phyloP scores from a whole-genome alignment of 371 early-diverging fungal genomes.

The Zychaea mexicana region DNA sequence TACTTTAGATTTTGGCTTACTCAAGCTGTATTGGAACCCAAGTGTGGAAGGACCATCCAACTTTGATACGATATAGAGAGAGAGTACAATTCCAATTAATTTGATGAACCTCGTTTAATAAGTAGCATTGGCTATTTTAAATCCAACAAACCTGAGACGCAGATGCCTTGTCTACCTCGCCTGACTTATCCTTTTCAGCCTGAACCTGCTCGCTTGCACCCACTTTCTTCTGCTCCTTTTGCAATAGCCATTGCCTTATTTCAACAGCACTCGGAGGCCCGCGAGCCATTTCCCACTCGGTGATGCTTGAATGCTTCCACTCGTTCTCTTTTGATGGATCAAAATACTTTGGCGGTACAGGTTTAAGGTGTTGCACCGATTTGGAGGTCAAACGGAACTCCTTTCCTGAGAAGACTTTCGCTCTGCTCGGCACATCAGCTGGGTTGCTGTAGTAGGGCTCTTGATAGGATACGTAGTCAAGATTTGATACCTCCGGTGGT shows the following conservation, averaged over 20 bases:
- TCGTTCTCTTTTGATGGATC: background rate
- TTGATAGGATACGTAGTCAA: slow-evolving; percentile 39
- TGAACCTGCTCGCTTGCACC: too few species aligned
- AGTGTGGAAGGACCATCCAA: slow-evolving; percentile 60
- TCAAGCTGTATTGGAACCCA: slow-evolving; percentile 63
- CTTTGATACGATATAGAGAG: too few species aligned
- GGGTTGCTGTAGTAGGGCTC: slow-evolving; percentile 69
- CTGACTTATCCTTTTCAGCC: background rate
- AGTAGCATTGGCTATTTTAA: too few species aligned
- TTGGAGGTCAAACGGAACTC: slow-evolving; percentile 50
- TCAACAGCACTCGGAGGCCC: slow-evolving; percentile 32
- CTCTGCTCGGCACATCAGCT: slow-evolving; percentile 50
- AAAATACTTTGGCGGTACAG: slow-evolving; percentile 6
- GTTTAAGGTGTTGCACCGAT: slow-evolving; percentile 19
- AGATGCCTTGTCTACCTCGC: background rate
- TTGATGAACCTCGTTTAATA: too few species aligned
- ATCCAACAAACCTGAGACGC: slow-evolving; percentile 7
- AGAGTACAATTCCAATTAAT: too few species aligned
- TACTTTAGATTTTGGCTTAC: slow-evolving; percentile 30
- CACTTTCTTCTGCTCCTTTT: slow-evolving; percentile 15
- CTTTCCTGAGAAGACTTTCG: slow-evolving; percentile 56
- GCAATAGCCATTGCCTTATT: slow-evolving; percentile 28
- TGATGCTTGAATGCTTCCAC: slow-evolving; percentile 16
- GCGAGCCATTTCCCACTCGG: slow-evolving; percentile 29
- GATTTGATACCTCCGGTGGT: slow-evolving; percentile 21